Conservation (phyloP, 2,329 filamentous ascomycete species). For the Xylaria sp. region DNA sequence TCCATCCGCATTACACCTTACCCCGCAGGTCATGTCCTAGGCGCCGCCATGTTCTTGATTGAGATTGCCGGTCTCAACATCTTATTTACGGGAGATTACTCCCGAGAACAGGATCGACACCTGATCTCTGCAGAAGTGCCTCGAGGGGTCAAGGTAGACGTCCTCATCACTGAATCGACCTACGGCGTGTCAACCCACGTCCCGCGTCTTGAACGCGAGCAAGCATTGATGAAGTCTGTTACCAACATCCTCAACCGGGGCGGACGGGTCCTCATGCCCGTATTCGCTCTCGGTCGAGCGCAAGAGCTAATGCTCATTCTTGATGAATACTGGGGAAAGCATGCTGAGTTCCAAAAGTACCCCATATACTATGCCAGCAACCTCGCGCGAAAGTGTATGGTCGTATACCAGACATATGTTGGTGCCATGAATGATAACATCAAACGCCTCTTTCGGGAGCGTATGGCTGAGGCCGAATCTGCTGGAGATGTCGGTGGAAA, state of each 20-base stretch:
- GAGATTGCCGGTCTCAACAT: constrained; percentile 96
- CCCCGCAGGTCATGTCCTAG: constrained; percentile 94
- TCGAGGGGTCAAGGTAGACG: constrained; percentile 83
- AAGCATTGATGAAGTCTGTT: constrained; percentile 91
- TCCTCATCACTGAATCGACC: constrained; percentile 94
- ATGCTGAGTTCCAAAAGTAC: constrained; percentile 79
- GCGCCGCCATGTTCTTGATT: constrained; percentile 96
- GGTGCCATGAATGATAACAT: constrained; percentile 99
- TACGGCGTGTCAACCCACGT: constrained; percentile 94
- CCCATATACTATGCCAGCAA: constrained; percentile 98
- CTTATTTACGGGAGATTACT: constrained; percentile 97
- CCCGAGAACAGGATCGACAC: constrained; percentile 90
- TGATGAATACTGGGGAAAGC: constrained; percentile 93
- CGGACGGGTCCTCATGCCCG: constrained; percentile 87
- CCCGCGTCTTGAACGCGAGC: constrained; percentile 83
- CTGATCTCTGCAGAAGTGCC: constrained; percentile 90
- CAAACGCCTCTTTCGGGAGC: constrained; percentile 86
- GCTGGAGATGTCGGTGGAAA: constrained; percentile 68
- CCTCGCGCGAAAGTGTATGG: constrained; percentile 92
- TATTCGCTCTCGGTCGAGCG: constrained; percentile 88
- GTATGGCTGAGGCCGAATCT: constrained; percentile 84
- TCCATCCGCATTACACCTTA: constrained; percentile 96
- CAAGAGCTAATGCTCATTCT: constrained; percentile 92
- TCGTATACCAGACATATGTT: constrained; percentile 97
- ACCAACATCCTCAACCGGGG: constrained; percentile 87